These are phyloP conservation scores for Penicillium fuscoglaucum DNA, from an alignment of 2,329 filamentous ascomycete genomes.

Conservation along the genomic window DNA sequence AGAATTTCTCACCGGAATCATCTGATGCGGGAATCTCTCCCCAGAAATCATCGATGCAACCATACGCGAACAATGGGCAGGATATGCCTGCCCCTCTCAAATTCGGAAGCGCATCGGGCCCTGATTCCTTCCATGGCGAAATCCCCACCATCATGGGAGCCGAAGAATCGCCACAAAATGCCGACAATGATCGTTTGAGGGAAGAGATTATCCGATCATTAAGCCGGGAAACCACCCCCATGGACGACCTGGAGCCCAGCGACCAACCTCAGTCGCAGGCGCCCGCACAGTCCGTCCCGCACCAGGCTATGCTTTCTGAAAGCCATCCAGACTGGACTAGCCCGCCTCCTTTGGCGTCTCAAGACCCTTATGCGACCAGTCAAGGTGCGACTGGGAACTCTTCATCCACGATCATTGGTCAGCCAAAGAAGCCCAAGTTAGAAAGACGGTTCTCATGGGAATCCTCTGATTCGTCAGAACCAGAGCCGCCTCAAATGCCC, in stretches of 20 bases:
- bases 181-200: constrained; percentile 47
- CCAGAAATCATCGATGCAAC: constrained; percentile 8
- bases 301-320: constrained; percentile 25
- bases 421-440: constrained; percentile 28
- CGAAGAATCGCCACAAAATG: constrained; percentile 39
- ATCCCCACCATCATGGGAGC: constrained; percentile 39
- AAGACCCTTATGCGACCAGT: constrained; percentile 18
- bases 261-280: constrained; percentile 22
- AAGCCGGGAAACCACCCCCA: constrained; percentile 41
- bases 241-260: constrained; percentile 29
- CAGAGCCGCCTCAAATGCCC: constrained; percentile 14
- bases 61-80: constrained; percentile 8
- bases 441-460: constrained; percentile 50
- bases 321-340: constrained; percentile 18
- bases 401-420: constrained; percentile 11
- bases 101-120: constrained; percentile 26
- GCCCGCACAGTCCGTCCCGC: constrained; percentile 34
- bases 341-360: constrained; percentile 14
- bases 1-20: constrained; percentile 14
- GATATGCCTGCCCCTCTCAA: constrained; percentile 39
- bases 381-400: constrained; percentile 1
- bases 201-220: constrained; percentile 52
- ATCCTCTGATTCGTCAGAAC: constrained; percentile 25
- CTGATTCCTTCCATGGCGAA: constrained; percentile 18
- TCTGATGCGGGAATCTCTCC: constrained; percentile 8